These are phyloP conservation scores for Nakazawaea populi DNA, from an alignment of 805 yeast genomes.

Conservation along the genomic window DNA sequence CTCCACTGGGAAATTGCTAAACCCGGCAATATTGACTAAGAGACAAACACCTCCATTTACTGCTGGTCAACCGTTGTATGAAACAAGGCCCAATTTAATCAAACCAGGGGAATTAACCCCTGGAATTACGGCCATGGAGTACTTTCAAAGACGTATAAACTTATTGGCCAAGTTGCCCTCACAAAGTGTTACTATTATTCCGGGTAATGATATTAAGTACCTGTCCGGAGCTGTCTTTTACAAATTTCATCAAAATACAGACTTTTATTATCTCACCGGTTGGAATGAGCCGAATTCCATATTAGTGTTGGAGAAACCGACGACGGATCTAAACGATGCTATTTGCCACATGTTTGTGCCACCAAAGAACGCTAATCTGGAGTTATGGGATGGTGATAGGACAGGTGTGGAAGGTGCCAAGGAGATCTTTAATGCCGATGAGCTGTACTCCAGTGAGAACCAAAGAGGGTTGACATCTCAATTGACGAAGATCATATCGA, in stretches of 20 bases:
- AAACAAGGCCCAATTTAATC: conserved; percentile 75
- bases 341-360: conserved; percentile 80
- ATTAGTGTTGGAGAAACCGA: conserved; percentile 58
- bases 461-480: conserved; percentile 29
- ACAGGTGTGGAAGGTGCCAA: conserved; percentile 80
- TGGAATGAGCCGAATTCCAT: conserved; percentile 88
- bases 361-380: conserved; percentile 68
- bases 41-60: conserved; percentile 21
- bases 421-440: conserved; percentile 86
- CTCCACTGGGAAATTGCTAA: not conserved
- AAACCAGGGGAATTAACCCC: conserved; percentile 79
- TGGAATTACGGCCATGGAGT: conserved; percentile 81
- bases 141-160: conserved; percentile 61
- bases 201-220: conserved; percentile 66
- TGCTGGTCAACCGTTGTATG: conserved; percentile 83
- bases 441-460: conserved; percentile 44
- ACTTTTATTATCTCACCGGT: conserved; percentile 82
- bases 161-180: conserved; percentile 54
- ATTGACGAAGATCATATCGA: conserved; percentile 39
- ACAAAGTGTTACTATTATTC: conserved; percentile 64
- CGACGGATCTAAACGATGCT: conserved; percentile 44
- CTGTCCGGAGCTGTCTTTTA: conserved; percentile 91
- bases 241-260: conserved; percentile 88
- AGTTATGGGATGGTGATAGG: conserved; percentile 93
- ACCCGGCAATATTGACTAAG: conserved; percentile 1